Evolutionary conservation across 139 green algal genomes (phyloP).

Genomic region (Closterium sp.): DNA sequence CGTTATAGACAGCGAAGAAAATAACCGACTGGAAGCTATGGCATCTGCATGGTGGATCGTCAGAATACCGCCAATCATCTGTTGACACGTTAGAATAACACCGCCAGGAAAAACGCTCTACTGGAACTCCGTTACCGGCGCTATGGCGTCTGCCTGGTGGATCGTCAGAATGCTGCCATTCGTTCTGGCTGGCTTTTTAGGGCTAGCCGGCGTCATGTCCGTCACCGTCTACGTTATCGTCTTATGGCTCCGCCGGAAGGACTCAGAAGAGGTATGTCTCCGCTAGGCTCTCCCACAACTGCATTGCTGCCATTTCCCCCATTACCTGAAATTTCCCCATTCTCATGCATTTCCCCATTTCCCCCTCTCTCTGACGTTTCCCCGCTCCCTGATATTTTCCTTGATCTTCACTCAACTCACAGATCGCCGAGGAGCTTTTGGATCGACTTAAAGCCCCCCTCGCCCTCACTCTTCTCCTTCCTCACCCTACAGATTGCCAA

Average conservation of each 20-base stretch:
- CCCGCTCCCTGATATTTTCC: background rate
- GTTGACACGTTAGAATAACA: too few species aligned
- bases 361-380: background rate
- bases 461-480: background rate
- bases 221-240: background rate
- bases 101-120: too few species aligned
- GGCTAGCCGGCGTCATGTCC: background rate
- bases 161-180: background rate
- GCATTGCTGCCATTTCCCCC: background rate
- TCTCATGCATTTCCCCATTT: background rate
- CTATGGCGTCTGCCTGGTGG: background rate
- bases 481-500: background rate
- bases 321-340: background rate
- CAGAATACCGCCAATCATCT: too few species aligned
- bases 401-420: background rate
- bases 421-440: background rate
- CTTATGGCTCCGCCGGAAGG: background rate
- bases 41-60: too few species aligned
- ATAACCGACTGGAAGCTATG: too few species aligned
- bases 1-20: too few species aligned
- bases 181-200: background rate
- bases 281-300: background rate
- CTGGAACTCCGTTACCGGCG: background rate
- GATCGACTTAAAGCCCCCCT: background rate
- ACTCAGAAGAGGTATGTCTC: background rate